Conservation (phyloP, 805 yeast species). For the Jamesozyma hellenica region DNA sequence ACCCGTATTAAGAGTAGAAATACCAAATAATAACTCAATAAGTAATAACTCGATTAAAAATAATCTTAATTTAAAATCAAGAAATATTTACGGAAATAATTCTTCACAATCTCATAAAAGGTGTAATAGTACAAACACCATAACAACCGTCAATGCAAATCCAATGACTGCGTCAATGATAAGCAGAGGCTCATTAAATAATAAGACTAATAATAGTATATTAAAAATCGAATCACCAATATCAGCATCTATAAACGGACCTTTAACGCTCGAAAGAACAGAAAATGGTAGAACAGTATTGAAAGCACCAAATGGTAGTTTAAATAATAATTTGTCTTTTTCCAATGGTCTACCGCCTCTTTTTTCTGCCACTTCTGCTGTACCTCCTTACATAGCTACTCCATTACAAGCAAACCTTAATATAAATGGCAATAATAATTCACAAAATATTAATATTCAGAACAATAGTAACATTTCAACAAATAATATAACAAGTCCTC, state of each 20-base stretch:
- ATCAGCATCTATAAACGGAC: neutral
- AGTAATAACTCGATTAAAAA: slow-evolving; percentile 21
- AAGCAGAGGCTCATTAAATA: neutral
- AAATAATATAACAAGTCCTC: slow-evolving; percentile 8
- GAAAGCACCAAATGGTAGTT: slow-evolving; percentile 3
- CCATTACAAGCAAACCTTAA: slow-evolving; percentile 24
- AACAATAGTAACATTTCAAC: slow-evolving; percentile 6
- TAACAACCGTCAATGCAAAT: neutral
- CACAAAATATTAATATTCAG: neutral
- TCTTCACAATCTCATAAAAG: slow-evolving; percentile 4
- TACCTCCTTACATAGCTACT: slow-evolving; percentile 28
- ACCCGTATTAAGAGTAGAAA: slow-evolving; percentile 55
- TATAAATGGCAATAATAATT: slow-evolving; percentile 13
- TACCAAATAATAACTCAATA: slow-evolving; percentile 40
- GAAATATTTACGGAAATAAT: slow-evolving; percentile 4
- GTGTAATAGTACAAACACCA: neutral
- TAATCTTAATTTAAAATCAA: slow-evolving; percentile 23
- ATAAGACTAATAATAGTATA: neutral
- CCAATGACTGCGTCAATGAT: no score
- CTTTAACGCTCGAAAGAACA: slow-evolving; percentile 4
- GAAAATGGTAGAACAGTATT: neutral
- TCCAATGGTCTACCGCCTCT: slow-evolving; percentile 21
- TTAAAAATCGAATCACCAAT: slow-evolving; percentile 1
- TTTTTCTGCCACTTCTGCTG: slow-evolving; percentile 23
- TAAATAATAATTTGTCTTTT: neutral